Evolutionary conservation across 148 eudicot species (phyloP).

Genomic region (Mesembryanthemum crystallinum): DNA sequence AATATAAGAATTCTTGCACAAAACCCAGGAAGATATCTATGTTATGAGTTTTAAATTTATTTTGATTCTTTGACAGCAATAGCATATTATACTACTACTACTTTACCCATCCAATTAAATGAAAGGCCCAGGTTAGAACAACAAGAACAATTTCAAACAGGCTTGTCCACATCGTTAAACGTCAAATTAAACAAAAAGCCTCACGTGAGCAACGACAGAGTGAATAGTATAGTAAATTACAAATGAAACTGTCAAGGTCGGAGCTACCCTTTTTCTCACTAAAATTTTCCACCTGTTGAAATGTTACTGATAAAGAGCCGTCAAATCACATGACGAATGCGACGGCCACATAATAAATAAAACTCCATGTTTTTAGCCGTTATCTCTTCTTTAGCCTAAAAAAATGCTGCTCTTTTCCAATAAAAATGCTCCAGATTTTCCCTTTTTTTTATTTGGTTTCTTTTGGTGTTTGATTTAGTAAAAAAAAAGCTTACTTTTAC

Average conservation of each 20-base stretch:
- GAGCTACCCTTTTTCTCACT: neutral
- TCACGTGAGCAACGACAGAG: conserved; percentile 18
- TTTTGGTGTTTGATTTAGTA: no score
- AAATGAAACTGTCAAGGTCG: conserved; percentile 19
- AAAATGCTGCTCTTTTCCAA: neutral
- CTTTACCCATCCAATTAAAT: neutral
- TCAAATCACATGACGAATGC: conserved; percentile 18
- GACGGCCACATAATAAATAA: neutral
- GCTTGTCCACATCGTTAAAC: neutral
- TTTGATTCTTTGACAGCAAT: no score
- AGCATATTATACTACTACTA: no score
- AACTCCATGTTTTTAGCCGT: no score
- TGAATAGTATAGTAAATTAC: neutral
- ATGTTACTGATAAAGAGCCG: conserved; percentile 3
- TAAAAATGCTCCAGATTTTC: neutral
- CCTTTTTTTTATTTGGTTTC: neutral
- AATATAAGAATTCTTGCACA: no score
- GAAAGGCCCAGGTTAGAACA: conserved; percentile 8
- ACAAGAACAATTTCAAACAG: conserved; percentile 5
- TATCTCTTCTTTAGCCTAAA: neutral
- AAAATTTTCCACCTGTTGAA: conserved; percentile 3
- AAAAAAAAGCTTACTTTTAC: no score
- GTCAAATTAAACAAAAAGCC: conserved; percentile 11
- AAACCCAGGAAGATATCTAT: no score
- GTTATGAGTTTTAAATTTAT: no score